Evolutionary conservation across 257 asterid species (phyloP), one percentile per base, ranked within the genome.

Genomic region (Prunella vulgaris): DNA sequence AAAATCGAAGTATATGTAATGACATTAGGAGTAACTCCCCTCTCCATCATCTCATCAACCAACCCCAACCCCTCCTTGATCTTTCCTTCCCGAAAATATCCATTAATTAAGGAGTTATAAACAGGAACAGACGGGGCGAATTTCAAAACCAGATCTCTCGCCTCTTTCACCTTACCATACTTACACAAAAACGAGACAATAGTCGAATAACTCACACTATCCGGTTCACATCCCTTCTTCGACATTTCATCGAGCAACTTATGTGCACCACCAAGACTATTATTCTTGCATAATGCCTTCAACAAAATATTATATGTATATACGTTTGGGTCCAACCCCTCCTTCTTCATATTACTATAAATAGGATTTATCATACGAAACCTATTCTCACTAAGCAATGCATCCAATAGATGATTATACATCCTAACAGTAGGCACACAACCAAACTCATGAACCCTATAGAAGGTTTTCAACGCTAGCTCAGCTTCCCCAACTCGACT

Each of bases 211-310:
- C 98, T 93, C 60, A 88, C 97, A 21, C 64, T 85, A 78, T 93
- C 98, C 0, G 95, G 97, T 32, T 76, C 84, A 76, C 92, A 93
- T 2, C 88, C 95, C 83, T 87, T 93, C 49, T 80, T 82, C 3
- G 94, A 83, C 98, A 93, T 90, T 77, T 90, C 96, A 38, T 53
- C 83, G n/a, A 93, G 95, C 95, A 93, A 74, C 80, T 79, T 84
- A 40, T 66, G 73, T 48, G 97, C 98, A 5, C 87, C 96, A 65
- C 80, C 74, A 4, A 87, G 44, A 69, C 96, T 88, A 42, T 81
- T 76, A 52, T 88, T 90, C 88, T 85, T 90, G 72, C 97, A 93
- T 62, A 93, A 70, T 0, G 96, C 94, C 81, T 93, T 93, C 90
- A 93, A 69, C 32, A 93, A 86, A 67, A 93, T 88, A 68, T 93